phyloP scores from a whole-genome alignment of 2,329 filamentous ascomycete species.

The Leptographium radiaticola region DNA sequence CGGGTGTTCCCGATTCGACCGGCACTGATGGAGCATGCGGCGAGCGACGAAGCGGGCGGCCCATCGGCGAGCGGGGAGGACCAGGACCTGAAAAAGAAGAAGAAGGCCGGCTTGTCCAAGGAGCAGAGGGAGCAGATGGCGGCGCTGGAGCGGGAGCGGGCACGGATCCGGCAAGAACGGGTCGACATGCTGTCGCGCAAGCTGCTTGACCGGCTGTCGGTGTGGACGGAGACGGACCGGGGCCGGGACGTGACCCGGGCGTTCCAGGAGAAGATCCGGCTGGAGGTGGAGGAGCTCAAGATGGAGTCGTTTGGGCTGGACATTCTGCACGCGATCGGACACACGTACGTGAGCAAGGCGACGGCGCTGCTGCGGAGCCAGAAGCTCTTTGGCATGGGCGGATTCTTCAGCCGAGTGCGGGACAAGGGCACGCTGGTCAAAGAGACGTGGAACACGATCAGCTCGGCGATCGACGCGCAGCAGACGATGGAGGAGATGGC shows the following conservation, averaged over 20 bases:
- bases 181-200: constrained; percentile 75
- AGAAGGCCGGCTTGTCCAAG: constrained; percentile 71
- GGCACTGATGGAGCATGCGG: constrained; percentile 68
- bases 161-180: constrained; percentile 69
- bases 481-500: constrained; percentile 99
- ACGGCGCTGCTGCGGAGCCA: constrained; percentile 83
- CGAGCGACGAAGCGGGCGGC: constrained; percentile 63
- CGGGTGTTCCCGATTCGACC: constrained; percentile 61
- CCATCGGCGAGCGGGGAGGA: constrained; percentile 48
- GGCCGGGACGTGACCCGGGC: constrained; percentile 68
- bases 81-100: constrained; percentile 52
- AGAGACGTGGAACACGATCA: constrained; percentile 97
- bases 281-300: constrained; percentile 96
- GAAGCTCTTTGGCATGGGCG: constrained; percentile 90
- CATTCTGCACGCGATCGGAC: constrained; percentile 87
- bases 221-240: constrained; percentile 98
- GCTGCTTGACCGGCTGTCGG: constrained; percentile 74
- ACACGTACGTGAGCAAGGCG: constrained; percentile 80
- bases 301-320: constrained; percentile 98
- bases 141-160: constrained; percentile 78
- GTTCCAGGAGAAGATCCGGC: constrained; percentile 85
- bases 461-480: constrained; percentile 89
- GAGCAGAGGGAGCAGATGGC: constrained; percentile 88
- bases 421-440: constrained; percentile 96
- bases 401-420: constrained; percentile 87